These are phyloP conservation scores for Wallemia mellicola DNA, from an alignment of 1,284 basidiomycete species.

Conservation along the genomic window DNA sequence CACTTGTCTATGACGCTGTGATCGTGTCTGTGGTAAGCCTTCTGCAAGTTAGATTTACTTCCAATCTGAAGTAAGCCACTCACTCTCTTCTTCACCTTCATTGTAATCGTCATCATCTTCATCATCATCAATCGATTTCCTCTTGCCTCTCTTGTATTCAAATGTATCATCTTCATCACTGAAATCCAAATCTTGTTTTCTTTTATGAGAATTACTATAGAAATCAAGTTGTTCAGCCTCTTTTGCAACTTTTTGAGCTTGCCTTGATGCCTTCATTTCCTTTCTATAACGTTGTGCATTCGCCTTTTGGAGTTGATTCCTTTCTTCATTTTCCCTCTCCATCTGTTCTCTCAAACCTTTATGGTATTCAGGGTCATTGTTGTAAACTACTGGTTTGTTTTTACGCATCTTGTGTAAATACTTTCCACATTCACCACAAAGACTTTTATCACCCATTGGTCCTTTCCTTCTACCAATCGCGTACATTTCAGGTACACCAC, in stretches of 20 bases:
- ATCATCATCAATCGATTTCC: conserved; percentile 2
- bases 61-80: no score
- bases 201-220: not conserved
- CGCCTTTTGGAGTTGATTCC: not conserved
- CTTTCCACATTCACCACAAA: conserved; percentile 72
- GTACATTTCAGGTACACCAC: conserved; percentile 55
- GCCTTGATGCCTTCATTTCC: not conserved
- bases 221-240: not conserved
- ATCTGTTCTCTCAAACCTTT: not conserved
- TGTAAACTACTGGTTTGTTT: conserved; percentile 35
- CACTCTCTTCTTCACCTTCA: conserved; percentile 4
- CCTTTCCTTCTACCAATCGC: conserved; percentile 60
- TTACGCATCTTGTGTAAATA: conserved; percentile 18
- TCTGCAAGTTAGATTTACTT: not conserved
- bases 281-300: not conserved
- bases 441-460: conserved; percentile 58
- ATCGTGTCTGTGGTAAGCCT: not conserved
- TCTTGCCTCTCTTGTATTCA: not conserved
- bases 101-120: conserved; percentile 2
- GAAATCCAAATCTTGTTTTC: not conserved
- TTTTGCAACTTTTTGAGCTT: not conserved
- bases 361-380: conserved; percentile 16
- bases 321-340: not conserved
- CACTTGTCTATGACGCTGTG: not conserved
- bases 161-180: not conserved